These are phyloP conservation scores for Hysterangium stoloniferum DNA, from an alignment of 768 basidiomycete genomes.

Conservation along the genomic window DNA sequence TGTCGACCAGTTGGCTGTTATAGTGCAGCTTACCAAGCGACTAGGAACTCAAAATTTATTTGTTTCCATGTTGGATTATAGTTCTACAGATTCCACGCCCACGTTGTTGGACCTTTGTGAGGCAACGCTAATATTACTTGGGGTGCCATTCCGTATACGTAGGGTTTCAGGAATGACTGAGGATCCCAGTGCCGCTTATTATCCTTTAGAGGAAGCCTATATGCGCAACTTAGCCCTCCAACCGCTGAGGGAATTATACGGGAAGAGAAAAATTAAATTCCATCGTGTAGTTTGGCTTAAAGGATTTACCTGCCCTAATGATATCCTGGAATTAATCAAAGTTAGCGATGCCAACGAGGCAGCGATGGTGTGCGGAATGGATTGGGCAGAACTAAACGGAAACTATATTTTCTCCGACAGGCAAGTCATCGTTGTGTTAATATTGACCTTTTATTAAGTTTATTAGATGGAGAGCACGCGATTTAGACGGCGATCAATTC, in stretches of 20 bases:
- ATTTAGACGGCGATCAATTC: conserved; percentile 97
- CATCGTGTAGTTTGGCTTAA: conserved; percentile 94
- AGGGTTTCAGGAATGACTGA: conserved; percentile 90
- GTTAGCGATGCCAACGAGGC: conserved; percentile 88
- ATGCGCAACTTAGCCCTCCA: conserved; percentile 90
- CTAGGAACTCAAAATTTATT: conserved; percentile 87
- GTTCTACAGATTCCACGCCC: conserved; percentile 90
- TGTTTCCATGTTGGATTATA: conserved; percentile 97
- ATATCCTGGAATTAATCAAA: conserved; percentile 92
- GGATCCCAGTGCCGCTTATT: conserved; percentile 84
- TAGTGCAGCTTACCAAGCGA: conserved; percentile 89
- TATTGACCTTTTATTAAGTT: conserved; percentile 7
- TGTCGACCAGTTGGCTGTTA: conserved; percentile 96
- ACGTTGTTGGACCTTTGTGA: conserved; percentile 93
- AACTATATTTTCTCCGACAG: conserved; percentile 98
- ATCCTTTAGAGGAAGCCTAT: conserved; percentile 91
- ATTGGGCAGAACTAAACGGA: conserved; percentile 97
- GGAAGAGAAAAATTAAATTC: conserved; percentile 75
- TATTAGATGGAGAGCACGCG: conserved; percentile 93
- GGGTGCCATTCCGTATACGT: conserved; percentile 87
- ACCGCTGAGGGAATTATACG: conserved; percentile 75
- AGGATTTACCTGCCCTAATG: conserved; percentile 97
- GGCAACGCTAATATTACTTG: conserved; percentile 86
- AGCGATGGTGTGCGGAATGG: conserved; percentile 99
- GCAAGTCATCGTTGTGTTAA: too few species aligned